Percentiles rank a stretch among this genome's conserved stretches.
Evolutionary conservation across 495 filamentous ascomycete genomes (phyloP).

Genomic region (Evansstolkia leycettana): DNA sequence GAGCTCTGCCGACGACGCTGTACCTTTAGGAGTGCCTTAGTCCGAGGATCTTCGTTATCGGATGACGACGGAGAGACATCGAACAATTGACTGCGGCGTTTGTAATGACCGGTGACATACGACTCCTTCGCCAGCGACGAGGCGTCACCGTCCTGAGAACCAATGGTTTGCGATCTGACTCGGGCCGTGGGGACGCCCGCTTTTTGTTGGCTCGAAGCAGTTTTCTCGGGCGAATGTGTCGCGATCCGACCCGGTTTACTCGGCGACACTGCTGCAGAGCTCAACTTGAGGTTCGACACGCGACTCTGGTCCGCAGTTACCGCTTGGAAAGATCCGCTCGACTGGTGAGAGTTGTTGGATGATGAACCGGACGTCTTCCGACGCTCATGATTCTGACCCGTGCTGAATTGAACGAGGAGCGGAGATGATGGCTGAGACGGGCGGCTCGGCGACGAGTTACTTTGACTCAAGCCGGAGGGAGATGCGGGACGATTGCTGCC

Average conservation of each 20-base stretch:
- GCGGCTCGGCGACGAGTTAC: slow-evolving; percentile 77
- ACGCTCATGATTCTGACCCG: slow-evolving; percentile 58
- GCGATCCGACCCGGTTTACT: slow-evolving; percentile 56
- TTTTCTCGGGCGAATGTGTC: slow-evolving; percentile 41
- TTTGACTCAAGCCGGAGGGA: slow-evolving; percentile 64
- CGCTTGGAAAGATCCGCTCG: slow-evolving; percentile 59
- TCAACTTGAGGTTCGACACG: slow-evolving; percentile 39
- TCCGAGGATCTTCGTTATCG: slow-evolving; percentile 87
- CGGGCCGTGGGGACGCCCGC: slow-evolving; percentile 42
- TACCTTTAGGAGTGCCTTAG: slow-evolving; percentile 84
- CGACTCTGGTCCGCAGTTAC: slow-evolving; percentile 47
- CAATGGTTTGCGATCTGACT: slow-evolving; percentile 82
- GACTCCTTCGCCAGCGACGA: slow-evolving; percentile 44
- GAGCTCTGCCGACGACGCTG: slow-evolving; percentile 88
- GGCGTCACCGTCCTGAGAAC: slow-evolving; percentile 78
- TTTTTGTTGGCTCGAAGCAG: slow-evolving; percentile 23
- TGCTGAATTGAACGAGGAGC: slow-evolving; percentile 80
- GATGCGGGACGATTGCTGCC: slow-evolving; percentile 69
- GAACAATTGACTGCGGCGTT: slow-evolving; percentile 86
- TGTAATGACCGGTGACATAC: slow-evolving; percentile 62
- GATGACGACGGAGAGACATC: slow-evolving; percentile 97
- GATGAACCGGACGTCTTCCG: slow-evolving; percentile 80
- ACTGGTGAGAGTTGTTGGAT: slow-evolving; percentile 70
- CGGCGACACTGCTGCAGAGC: slow-evolving; percentile 61
- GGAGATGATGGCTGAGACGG: slow-evolving; percentile 91